phyloP scores from a whole-genome alignment of 2,329 filamentous ascomycete species.

The Ophiostoma himal-ulmi region DNA sequence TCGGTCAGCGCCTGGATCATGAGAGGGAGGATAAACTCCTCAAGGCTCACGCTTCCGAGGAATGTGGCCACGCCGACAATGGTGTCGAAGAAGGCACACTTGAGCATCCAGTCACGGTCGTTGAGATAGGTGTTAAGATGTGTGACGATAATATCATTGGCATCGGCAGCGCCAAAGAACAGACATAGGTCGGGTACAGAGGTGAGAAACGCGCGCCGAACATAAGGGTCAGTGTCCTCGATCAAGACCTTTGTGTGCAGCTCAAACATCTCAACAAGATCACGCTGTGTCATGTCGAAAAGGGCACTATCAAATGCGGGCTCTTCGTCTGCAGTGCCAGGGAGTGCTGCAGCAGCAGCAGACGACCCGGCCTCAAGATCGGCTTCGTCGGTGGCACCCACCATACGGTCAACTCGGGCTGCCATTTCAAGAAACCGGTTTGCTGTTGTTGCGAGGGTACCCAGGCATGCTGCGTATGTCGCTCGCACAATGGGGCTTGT shows the following conservation, averaged over 20 bases:
- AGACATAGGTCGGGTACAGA: conserved; percentile 90
- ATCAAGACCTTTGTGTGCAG: conserved; percentile 82
- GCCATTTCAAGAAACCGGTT: conserved; percentile 70
- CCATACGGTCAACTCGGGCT: conserved; percentile 32
- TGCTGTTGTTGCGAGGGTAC: conserved; percentile 80
- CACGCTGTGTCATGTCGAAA: conserved; percentile 79
- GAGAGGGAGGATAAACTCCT: conserved; percentile 90
- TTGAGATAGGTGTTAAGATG: conserved; percentile 97
- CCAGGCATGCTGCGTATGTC: conserved; percentile 88
- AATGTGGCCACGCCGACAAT: conserved; percentile 90
- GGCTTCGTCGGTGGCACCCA: conserved; percentile 11
- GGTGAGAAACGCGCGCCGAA: conserved; percentile 82
- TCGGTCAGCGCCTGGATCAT: conserved; percentile 95
- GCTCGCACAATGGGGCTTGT: conserved; percentile 63
- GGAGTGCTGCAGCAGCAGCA: conserved; percentile 33
- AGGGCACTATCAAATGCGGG: conserved; percentile 59
- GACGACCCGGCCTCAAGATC: conserved; percentile 16
- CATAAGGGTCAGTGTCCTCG: conserved; percentile 77
- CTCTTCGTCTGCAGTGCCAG: background rate
- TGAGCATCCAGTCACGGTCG: conserved; percentile 91
- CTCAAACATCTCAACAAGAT: conserved; percentile 80
- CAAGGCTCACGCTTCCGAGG: conserved; percentile 78
- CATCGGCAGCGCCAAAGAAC: conserved; percentile 86
- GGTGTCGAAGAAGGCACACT: conserved; percentile 93
- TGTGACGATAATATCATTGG: conserved; percentile 92